Evolutionary conservation across 352 stramenopile species (phyloP), one percentile per base, ranked within the genome.

Genomic region (Pythium sp.): DNA sequence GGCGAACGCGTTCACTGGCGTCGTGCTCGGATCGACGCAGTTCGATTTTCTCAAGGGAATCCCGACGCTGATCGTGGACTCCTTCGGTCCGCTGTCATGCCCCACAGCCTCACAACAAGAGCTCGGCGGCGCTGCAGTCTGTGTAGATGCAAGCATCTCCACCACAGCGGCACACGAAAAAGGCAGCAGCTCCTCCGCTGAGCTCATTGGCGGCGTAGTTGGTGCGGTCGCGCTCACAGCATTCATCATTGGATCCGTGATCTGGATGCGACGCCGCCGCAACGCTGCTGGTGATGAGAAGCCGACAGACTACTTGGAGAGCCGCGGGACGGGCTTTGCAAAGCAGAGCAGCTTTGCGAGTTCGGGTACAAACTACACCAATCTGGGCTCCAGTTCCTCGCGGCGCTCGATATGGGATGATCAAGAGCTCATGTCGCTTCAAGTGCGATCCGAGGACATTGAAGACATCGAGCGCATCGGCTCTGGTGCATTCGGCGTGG

Each of bases 401-500:
- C 34, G 66, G 8, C 66, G 61, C 28, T 82, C 79, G 0, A 43
- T 88, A 4, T 87, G 80, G 80, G 79, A 82, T 49, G 82, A 90
- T 49, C 70, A 85, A 15, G 78, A 86, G 11, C 74, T 90, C 65
- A 36, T 85, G 15, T 80, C 78, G 4, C 53, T 78, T 15, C 78
- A 87, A 24, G 76, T 90, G 1, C 74, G 73, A 11, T 72, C 58
- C 12, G 79, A 89, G 34, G 77, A 80, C 26, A 77, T 89, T 28
- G 69, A 88, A 30, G 82, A 89, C 36, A 72, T 90, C 22, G 58
- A 72, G 0, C 71, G 69, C 1, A 79, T 91, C 24, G 82, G 82
- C 46, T 77, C 65, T 7, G 82, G 82, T 26, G 81, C 75, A 0
- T 84, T 78, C 41, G 80, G 71, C 0, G 43, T 86, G 24, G 75